Evolutionary conservation across 164 flowering plant species (phyloP), one percentile per base, ranked within the genome.

Genomic region (Taxillus chinensis): DNA sequence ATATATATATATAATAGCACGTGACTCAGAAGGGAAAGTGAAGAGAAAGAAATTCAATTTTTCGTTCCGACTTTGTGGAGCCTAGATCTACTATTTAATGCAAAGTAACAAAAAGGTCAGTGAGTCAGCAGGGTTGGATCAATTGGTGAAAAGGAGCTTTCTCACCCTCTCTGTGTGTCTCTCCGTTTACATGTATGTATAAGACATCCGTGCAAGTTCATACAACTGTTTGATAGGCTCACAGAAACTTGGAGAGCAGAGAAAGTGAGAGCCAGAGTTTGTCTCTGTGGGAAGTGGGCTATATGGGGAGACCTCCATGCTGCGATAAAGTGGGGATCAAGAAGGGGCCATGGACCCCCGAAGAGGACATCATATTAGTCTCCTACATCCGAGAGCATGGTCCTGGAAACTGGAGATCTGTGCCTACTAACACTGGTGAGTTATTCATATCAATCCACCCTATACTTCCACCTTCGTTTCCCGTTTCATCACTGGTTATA

Each of bases 331-430:
- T 77, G 62, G 90, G 95, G 3, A 77, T 90, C 72, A 90, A 90
- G 95, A 90, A 88, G 72, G 97, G 97, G 53, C 97, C 97, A 53
- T 90, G 97, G 97, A 90, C 97, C 51, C 95, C 97, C 74, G 97
- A 90, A 74, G 97, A 90, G 74, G 87, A 83, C 61, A 81, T 83
- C 74, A 77, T 79, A 41, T 66, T 83, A 3, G 88, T 83, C 12
- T 78, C 97, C 49, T 87, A 87, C 62, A 80, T 90, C 64, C 90
- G 83, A 78, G 83, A 90, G 70, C 90, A 90, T 68, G 88, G 88
- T 39, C 86, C 88, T 43, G 86, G 86, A 40, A 83, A 81, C 43
- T 83, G 88, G 88, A 78, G 88, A 75, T 80, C 86, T 14, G 86
- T 83, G 1, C 86, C 88, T 27, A 76, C 82, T 4, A 83, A 79